phyloP scores from a whole-genome alignment of 225 moss, liverwort and hornwort species.

The Ulota crispa region DNA sequence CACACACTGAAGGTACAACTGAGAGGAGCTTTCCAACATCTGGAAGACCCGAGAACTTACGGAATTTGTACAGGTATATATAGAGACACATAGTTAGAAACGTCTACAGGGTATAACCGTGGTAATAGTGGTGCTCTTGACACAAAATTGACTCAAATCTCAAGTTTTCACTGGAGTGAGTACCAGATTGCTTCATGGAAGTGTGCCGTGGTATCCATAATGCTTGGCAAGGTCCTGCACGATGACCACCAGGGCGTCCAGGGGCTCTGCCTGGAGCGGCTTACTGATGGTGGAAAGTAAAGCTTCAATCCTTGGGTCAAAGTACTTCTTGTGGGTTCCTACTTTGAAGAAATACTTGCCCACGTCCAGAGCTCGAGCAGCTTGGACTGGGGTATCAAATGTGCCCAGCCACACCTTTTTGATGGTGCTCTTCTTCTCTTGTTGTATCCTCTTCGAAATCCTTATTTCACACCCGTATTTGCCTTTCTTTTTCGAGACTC shows the following conservation, averaged over 20 bases:
- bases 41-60: not conserved
- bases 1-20: not conserved
- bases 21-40: not conserved
- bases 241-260: not conserved
- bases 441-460: conserved; percentile 21
- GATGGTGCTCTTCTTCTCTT: conserved; percentile 5
- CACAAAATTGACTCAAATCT: too few species aligned
- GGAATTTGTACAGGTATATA: too few species aligned
- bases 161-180: not conserved
- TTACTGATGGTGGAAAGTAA: not conserved
- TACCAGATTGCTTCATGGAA: not conserved
- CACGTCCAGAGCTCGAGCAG: conserved; percentile 31
- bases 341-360: conserved; percentile 25
- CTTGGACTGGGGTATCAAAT: conserved; percentile 13
- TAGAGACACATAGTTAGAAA: too few species aligned
- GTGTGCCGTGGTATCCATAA: conserved; percentile 5
- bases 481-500: conserved; percentile 18
- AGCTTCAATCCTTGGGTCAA: not conserved
- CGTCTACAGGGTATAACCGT: too few species aligned
- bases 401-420: conserved; percentile 37
- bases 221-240: conserved; percentile 21
- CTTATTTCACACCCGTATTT: conserved; percentile 17
- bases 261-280: conserved; percentile 17
- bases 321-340: conserved; percentile 25
- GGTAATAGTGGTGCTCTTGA: too few species aligned